Base-by-base conservation (phyloP, 257 asterid species). In the Vinca minor region DNA sequence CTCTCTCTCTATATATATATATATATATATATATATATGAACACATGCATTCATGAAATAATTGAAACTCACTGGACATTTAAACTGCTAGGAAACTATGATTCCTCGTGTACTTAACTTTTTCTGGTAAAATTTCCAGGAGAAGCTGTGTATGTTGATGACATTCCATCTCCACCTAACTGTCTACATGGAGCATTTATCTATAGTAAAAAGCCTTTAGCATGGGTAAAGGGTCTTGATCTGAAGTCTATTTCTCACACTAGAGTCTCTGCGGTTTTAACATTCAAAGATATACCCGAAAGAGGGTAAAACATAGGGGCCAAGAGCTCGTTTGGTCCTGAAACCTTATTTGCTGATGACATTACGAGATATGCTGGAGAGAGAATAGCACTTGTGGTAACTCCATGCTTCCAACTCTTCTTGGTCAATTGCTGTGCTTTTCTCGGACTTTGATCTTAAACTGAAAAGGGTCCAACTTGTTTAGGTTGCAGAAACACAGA, bases 141-240 rank as follows among this genome's bases (percentile, higher is more conserved):
- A 63, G 95, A 87, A 69, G 92, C 92, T 35, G 85, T 83, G 29
- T 87, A 46, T 73, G 90, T 87, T 55, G 93, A 87, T 75, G 95
- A 87, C 71, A 79, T 83, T 69, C 95, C 95, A 4, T 79, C 93
- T 21, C 95, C 95, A 32, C 83, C 84, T 10, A 66, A 66, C 69
- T 87, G 93, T 65, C 71, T 85, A 55, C 68, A 85, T 52, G 90
- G 93, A 72, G 79, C 95, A 32, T 82, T 83, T 70, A 77, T 85
- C 13, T 87, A 77, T n/a, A 83, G 93, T 77, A 76, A 81, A 21
- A 73, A 74, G 52, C 88, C 95, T 34, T 71, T 79, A 47, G 88
- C 87, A 20, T 66, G 82, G 59, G 74, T 87, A 63, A 85, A 72
- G 46, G 75, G 75, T 38, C 66, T 87, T 34, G 73, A 76, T 38